Conservation (phyloP, 2,329 filamentous ascomycete species). For the Sporothrix brasiliensis region DNA sequence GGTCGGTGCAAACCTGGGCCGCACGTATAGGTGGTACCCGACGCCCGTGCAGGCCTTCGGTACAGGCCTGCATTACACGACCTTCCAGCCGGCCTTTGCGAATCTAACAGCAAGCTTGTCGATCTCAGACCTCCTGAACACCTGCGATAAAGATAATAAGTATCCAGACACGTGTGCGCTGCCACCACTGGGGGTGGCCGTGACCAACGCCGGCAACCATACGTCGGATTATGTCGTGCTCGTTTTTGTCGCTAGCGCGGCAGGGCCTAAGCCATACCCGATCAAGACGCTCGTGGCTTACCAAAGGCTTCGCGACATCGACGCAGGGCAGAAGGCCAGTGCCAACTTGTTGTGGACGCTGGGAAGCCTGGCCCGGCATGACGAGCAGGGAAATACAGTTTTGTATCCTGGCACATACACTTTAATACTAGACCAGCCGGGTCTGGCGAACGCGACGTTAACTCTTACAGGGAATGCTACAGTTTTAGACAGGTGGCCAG, state of each 20-base stretch:
- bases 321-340: constrained; percentile 40
- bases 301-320: constrained; percentile 47
- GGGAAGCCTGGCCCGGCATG: constrained; percentile 53
- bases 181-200: constrained; percentile 37
- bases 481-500: constrained; percentile 44
- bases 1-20: constrained; percentile 46
- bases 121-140: constrained; percentile 32
- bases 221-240: constrained; percentile 58
- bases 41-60: constrained; percentile 57
- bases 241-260: constrained; percentile 51
- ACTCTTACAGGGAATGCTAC: constrained; percentile 50
- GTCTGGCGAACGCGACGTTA: constrained; percentile 48
- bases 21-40: constrained; percentile 63
- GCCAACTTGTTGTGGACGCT: constrained; percentile 50
- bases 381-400: constrained; percentile 54
- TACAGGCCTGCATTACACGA: constrained; percentile 61
- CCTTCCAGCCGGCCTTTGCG: constrained; percentile 45
- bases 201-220: constrained; percentile 50
- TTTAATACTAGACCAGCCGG: constrained; percentile 51
- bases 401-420: constrained; percentile 58
- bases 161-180: constrained; percentile 33
- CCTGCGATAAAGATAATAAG: constrained; percentile 44
- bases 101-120: neutral
- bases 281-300: constrained; percentile 58
- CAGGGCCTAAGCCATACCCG: constrained; percentile 54